Percentiles rank a stretch among this genome's conserved stretches.
These are phyloP conservation scores for Tetracladium maxilliforme DNA, from an alignment of 2,329 filamentous ascomycete genomes.

Conservation along the genomic window DNA sequence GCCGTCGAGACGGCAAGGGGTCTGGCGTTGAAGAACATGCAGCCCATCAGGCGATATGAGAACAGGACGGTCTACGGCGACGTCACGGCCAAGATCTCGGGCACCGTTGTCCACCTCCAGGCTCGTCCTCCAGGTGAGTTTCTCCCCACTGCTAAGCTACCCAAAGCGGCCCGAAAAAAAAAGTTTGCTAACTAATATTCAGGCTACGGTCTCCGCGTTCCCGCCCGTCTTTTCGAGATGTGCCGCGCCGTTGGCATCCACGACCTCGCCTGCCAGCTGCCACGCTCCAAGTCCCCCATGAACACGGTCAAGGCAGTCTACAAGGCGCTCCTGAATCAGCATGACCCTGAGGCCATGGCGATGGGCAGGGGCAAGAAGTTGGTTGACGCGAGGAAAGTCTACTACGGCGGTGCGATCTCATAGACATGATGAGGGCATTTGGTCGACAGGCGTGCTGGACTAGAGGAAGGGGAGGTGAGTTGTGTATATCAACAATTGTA, in stretches of 20 bases:
- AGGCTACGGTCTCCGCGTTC: slow-evolving; percentile 92
- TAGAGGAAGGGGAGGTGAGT: slow-evolving; percentile 79
- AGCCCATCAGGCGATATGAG: slow-evolving; percentile 84
- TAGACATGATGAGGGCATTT: slow-evolving; percentile 24
- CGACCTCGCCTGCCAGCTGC: slow-evolving; percentile 72
- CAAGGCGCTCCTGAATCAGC: slow-evolving; percentile 69
- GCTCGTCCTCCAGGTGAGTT: slow-evolving; percentile 73
- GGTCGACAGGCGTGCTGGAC: slow-evolving; percentile 27
- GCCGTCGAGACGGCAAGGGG: slow-evolving; percentile 60
- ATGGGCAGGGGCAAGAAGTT: slow-evolving; percentile 84
- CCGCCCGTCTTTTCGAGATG: slow-evolving; percentile 88
- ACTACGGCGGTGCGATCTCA: slow-evolving; percentile 56
- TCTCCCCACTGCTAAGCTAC: slow-evolving; percentile 1
- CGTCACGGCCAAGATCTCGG: slow-evolving; percentile 71
- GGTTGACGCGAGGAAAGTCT: slow-evolving; percentile 92
- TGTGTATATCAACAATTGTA: slow-evolving; percentile 91
- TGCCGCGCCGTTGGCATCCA: slow-evolving; percentile 74
- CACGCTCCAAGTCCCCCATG: slow-evolving; percentile 86
- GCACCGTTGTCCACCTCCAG: slow-evolving; percentile 70
- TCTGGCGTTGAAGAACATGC: slow-evolving; percentile 81
- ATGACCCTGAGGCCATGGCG: slow-evolving; percentile 79
- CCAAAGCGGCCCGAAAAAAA: background rate
- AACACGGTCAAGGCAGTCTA: slow-evolving; percentile 91
- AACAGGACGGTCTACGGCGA: slow-evolving; percentile 82
- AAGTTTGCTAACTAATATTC: slow-evolving; percentile 2